These are phyloP conservation scores for Halophytophthora batemanensis DNA, from an alignment of 352 stramenopile genomes.

Conservation along the genomic window DNA sequence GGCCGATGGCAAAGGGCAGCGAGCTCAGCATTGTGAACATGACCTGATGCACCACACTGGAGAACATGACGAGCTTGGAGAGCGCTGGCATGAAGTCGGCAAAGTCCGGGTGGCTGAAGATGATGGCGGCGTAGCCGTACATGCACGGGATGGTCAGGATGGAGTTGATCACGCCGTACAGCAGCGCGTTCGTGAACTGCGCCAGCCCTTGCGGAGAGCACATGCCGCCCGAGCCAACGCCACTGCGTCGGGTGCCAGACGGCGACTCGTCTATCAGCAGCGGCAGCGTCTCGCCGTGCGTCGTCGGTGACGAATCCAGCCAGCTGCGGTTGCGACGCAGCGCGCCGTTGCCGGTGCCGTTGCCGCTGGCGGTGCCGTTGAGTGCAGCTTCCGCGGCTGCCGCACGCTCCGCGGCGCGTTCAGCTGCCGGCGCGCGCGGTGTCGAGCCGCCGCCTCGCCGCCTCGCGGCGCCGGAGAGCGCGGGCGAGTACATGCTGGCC, in stretches of 20 bases:
- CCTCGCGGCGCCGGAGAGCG: constrained; percentile 2
- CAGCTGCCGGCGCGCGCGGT: constrained; percentile 17
- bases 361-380: not conserved
- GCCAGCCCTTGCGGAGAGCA: constrained; percentile 11
- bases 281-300: constrained; percentile 24
- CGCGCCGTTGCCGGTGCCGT: constrained; percentile 6
- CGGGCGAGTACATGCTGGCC: not conserved
- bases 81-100: constrained; percentile 84
- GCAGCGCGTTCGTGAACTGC: constrained; percentile 59
- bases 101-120: constrained; percentile 92
- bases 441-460: constrained; percentile 40
- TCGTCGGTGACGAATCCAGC: constrained; percentile 24
- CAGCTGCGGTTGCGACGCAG: constrained; percentile 34
- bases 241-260: not conserved
- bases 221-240: not conserved
- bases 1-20: constrained; percentile 96
- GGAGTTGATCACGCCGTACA: constrained; percentile 92
- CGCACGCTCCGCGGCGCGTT: constrained; percentile 16
- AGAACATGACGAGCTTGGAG: constrained; percentile 96
- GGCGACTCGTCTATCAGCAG: constrained; percentile 22
- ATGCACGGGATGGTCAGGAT: constrained; percentile 94
- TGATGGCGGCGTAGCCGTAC: constrained; percentile 95
- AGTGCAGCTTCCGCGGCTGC: too few relatives aligned
- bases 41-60: constrained; percentile 93
- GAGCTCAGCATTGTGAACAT: constrained; percentile 89